Base-by-base conservation (phyloP, 2,329 filamentous ascomycete species). In the Falciphora oryzae region DNA sequence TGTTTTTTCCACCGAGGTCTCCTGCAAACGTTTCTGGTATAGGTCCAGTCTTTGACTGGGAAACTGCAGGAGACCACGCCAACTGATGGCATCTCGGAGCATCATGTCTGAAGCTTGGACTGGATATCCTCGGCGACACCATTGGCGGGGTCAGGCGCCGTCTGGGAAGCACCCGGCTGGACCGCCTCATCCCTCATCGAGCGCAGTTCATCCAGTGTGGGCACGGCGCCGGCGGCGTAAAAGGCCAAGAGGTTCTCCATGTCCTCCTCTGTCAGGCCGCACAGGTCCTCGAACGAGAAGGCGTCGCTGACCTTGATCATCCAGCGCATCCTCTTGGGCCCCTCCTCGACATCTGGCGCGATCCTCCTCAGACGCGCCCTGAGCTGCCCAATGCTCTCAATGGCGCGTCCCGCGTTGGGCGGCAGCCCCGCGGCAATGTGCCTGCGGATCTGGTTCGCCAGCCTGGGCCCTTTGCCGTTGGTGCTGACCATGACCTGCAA, bases 401-500 rank as follows among this genome's bases (percentile, higher is more conserved):
- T 93, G 8, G 95, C 95, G 61, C 89, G 87, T 11, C 95, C 95
- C 35, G 91, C 89, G 69, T 95, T 92, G 25, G 80, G 78, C 1
- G 95, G 95, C 65, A 99, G 78, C 61, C 81, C 83, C 27, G 81
- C 83, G 25, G 92, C 93, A 68, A 99, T 97, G 73, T 90, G 87
- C 73, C 89, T 85, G 64, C 94, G 82, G 62, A 99, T 90, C 61
- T 93, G 88, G 69, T 92, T 94, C 13, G 95, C 95, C 68, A 99
- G 79, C 73, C 94, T 89, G 0, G 95, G 95, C 0, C 95, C 95
- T 74, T 97, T 97, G 63, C 95, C 95, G 75, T 98, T 99, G 50
- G 95, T 99, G 79, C 91, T 96, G 70, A 99, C 94, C 95, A 99
- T 99, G 72, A 99, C 89, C 80, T 99, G 95, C 66, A 99, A 78